Base-by-base conservation (phyloP, 805 yeast species). In the Cyberlindnera petersonii region DNA sequence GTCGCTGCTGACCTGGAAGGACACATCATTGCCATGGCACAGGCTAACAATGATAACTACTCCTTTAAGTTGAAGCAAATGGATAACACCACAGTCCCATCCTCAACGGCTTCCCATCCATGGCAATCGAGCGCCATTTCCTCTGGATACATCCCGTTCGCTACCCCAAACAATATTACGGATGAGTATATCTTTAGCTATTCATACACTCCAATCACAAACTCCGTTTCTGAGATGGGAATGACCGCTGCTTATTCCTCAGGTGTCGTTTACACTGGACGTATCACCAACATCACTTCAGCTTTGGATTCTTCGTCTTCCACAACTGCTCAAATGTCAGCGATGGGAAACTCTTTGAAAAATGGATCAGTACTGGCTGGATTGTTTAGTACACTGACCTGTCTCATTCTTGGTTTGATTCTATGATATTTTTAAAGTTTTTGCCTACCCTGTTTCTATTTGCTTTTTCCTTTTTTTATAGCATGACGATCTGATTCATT, bases 1-100 rank as follows among this genome's bases (percentile, higher is more conserved):
- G 42, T 82, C 26, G 89, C 81, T 0, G 79, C 80, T 26, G 87
- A 83, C 56, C 68, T 75, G 45, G 86, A 71, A 13, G 75, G 74
- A 15, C 56, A 65, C 19, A 61, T 63, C 17, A 53, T 82, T 20
- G 93, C 82, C 1, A 35, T 83, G 35, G 85, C 78, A 1, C 69
- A 70, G 33, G 66, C 80, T 3, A 64, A 65, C 39, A 52, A 46
- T 31, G 38, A 30, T n/a, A 31, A 44, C 32, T 33, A 31, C 34
- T 26, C 29, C 30, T 26, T 18, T 21, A 41, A 30, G 18, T n/a
- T 41, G 31, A 15, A 31, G 4, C 26, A 29, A 5, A 34, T 29
- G 5, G 40, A 32, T 15, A 32, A 40, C 33, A 29, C 39, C 9
- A 22, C 42, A 13, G 13, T 41, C n/a, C n/a, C 32, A 2, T 20